These are phyloP conservation scores for Fusarium stilboides DNA, from an alignment of 2,329 filamentous ascomycete species.

Conservation along the genomic window DNA sequence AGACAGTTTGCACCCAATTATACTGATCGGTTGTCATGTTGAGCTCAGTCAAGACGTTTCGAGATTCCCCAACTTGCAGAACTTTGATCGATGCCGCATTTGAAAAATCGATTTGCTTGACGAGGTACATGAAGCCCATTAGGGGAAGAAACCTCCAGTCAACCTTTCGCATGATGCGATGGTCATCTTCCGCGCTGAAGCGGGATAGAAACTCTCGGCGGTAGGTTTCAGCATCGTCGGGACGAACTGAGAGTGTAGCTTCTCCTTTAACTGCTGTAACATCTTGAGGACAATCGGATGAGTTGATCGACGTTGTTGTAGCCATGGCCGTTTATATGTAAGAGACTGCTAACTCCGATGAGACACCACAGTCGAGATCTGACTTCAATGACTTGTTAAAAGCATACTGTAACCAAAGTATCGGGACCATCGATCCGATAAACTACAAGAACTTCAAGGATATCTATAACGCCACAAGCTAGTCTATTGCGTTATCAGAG, in stretches of 20 bases:
- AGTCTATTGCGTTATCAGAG: neutral
- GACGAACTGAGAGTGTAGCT: neutral
- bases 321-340: no score
- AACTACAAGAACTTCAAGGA: no score
- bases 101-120: slow-evolving; percentile 60
- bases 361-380: no score
- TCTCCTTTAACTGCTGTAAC: no score
- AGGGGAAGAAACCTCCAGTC: slow-evolving; percentile 56
- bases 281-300: no score
- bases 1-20: slow-evolving; percentile 20
- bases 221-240: neutral
- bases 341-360: no score
- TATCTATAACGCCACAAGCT: neutral
- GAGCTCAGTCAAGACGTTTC: slow-evolving; percentile 21
- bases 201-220: slow-evolving; percentile 53
- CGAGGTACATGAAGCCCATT: slow-evolving; percentile 59
- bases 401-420: no score
- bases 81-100: slow-evolving; percentile 61
- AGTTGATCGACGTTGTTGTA: no score
- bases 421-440: no score
- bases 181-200: slow-evolving; percentile 58
- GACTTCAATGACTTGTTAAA: no score
- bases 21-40: slow-evolving; percentile 19
- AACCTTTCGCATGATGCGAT: slow-evolving; percentile 58
- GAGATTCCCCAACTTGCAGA: slow-evolving; percentile 55